These are phyloP conservation scores for Globisporangium okanoganense DNA, from an alignment of 352 stramenopile genomes.

Conservation along the genomic window DNA sequence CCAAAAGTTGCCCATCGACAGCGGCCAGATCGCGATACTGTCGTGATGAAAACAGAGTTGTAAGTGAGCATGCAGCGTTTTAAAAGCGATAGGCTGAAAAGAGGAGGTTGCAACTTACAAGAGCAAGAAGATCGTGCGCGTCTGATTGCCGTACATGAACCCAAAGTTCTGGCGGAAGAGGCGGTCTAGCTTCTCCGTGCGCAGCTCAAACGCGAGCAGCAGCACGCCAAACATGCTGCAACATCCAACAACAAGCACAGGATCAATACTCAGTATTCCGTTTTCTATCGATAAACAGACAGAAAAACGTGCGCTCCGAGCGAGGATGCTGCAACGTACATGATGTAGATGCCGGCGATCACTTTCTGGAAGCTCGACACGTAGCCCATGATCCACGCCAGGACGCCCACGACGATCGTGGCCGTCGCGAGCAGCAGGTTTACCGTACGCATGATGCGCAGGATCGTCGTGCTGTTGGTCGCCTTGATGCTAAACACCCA, in stretches of 20 bases:
- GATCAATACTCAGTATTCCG: background rate
- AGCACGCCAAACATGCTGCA: conserved; percentile 74
- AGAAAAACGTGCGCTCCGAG: background rate
- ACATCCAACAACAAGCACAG: conserved; percentile 1
- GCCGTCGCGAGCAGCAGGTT: conserved; percentile 74
- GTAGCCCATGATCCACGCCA: conserved; percentile 79
- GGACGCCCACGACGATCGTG: conserved; percentile 63
- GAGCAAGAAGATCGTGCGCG: conserved; percentile 82
- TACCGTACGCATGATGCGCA: conserved; percentile 72
- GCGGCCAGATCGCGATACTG: conserved; percentile 84
- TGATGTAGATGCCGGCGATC: conserved; percentile 86
- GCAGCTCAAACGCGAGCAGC: conserved; percentile 80
- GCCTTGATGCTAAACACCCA: conserved; percentile 53
- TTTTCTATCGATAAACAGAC: no score
- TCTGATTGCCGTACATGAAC: conserved; percentile 90
- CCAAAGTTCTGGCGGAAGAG: conserved; percentile 85
- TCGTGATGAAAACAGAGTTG: background rate
- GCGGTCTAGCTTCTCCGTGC: conserved; percentile 75
- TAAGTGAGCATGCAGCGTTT: no score
- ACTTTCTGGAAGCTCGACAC: conserved; percentile 77
- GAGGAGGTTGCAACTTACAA: conserved; percentile 63
- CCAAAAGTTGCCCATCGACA: conserved; percentile 90
- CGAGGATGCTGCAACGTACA: conserved; percentile 40
- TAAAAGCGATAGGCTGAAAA: no score
- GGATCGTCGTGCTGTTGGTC: conserved; percentile 77